Base-by-base conservation (phyloP, 345 rosid genomes). In the Hibiscus syriacus region DNA sequence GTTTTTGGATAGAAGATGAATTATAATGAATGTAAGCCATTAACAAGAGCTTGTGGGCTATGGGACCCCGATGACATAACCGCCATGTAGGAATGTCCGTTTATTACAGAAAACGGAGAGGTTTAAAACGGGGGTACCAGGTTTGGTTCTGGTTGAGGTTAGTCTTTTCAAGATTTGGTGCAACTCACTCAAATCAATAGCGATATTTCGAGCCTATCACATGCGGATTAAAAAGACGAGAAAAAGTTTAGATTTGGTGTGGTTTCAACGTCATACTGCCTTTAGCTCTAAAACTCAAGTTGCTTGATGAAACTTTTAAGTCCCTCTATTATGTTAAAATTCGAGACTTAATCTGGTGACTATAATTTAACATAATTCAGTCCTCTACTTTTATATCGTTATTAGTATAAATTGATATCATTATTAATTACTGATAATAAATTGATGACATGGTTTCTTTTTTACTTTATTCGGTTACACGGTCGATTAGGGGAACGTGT, bases 21-120 rank as follows among this genome's bases (percentile, higher is more conserved):
- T 36, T 9, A 50, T 46, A 54, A 54, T 45, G 69, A 74, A 74
- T 68, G 73, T 53, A 64, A 58, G 71, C 74, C 71, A 68, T 63
- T 57, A 52, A 59, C 56, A 30, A 45, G 11, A 41, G 48, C 46
- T 58, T 68, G 71, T 68, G 78, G 71, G 67, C 74, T 53, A 65
- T 72, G 74, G 72, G 58, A 36, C 74, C 74, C 53, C 7, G 16
- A 23, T 46, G 57, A 23, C 66, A 60, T 41, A 55, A 41, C 49
- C 53, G 46, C 69, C 73, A 68, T 69, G 71, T 39, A 63, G 57
- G 71, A 22, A 52, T 19, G 54, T 7, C 54, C 12, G 23, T 49
- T 49, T 53, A 23, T 16, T 77, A 71, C 64, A 66, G 73, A 64
- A 65, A 46, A 69, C 66, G 69, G 73, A 66, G 66, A 66, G 63